Base-by-base conservation (phyloP, 768 basidiomycete species). In the Mycena haematopus region DNA sequence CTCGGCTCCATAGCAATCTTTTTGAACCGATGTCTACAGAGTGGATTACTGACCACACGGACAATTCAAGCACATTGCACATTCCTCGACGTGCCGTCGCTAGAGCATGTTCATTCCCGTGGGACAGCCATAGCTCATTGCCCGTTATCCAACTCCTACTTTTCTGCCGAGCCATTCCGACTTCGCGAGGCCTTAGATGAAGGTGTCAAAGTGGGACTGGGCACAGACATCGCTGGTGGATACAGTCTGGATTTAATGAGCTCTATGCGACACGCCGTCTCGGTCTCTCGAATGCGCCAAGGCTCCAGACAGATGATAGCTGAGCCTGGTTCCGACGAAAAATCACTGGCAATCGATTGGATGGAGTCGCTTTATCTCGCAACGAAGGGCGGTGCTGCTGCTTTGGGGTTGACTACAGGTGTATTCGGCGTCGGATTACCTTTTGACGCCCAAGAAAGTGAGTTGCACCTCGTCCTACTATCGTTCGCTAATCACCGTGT, bases 11-110 rank as follows among this genome's bases (percentile, higher is more conserved):
- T 9, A 8, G 8, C 5, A n/a, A 50, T 35, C 42, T 33, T 29
- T n/a, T 13, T 53, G 24, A 27, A 10, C 22, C 27, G 24, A 49
- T 22, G 44, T 42, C n/a, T 72, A 92, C 73, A 93, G 92, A 68
- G 80, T 66, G 75, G 78, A 8, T 80, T 95, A 6, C 76, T 94
- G 51, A 88, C 86, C 1, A 69, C 79, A 1, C 82, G 82, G 15
- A 90, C 92, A 0, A 74, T 95, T 14, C 92, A 94, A 79, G 94
- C 93, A 0, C 95, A 96, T 72, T 96, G 94, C 76, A 96, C 95
- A 2, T 94, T 90, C 75, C 81, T 95, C 33, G 71, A 76, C n/a
- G 56, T 73, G 0, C 73, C 80, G 0, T 80, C 86, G 35, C 78
- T 94, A 13, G 71, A 76, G 0, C 81, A 79, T 19, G 76, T 95